Conservation (phyloP, 176 grass and related monocot species). For the Urochloa ruziziensis region DNA sequence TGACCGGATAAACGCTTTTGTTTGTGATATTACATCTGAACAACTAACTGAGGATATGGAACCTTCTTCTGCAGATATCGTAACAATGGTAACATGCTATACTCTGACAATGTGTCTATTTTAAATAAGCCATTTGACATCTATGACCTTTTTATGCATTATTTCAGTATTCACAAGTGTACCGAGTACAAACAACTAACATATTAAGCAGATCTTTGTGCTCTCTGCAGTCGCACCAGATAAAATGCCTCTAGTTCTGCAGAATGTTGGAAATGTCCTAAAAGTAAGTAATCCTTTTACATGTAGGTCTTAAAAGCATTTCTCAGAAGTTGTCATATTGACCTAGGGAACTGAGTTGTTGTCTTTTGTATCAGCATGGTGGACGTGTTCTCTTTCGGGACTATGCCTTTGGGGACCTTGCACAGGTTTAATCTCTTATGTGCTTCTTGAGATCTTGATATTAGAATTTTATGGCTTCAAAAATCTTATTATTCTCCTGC, state of each 20-base stretch:
- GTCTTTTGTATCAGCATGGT: slow-evolving; percentile 57
- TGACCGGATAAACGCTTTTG: slow-evolving; percentile 76
- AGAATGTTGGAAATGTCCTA: slow-evolving; percentile 56
- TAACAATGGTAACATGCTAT: slow-evolving; percentile 83
- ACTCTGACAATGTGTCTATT: neutral
- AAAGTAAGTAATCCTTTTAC: slow-evolving; percentile 64
- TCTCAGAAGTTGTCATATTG: neutral
- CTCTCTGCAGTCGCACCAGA: slow-evolving; percentile 92
- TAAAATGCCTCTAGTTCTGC: slow-evolving; percentile 79
- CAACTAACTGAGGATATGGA: slow-evolving; percentile 53
- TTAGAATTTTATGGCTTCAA: neutral
- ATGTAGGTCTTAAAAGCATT: neutral
- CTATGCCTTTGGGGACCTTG: slow-evolving; percentile 87
- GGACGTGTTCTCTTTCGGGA: slow-evolving; percentile 84
- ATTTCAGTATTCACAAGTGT: slow-evolving; percentile 7
- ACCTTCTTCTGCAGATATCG: slow-evolving; percentile 66
- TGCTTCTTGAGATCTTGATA: neutral
- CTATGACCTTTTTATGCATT: slow-evolving; percentile 13
- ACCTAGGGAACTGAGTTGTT: slow-evolving; percentile 7
- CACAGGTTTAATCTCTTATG: slow-evolving; percentile 56
- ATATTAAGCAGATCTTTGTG: slow-evolving; percentile 94
- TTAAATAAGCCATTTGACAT: neutral
- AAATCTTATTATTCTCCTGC: neutral
- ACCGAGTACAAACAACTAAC: slow-evolving; percentile 56
- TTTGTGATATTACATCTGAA: slow-evolving; percentile 78